Percentiles rank a stretch among this genome's conserved stretches.
Conservation (phyloP, 495 filamentous ascomycete genomes). For the Bacidia gigantensis region DNA sequence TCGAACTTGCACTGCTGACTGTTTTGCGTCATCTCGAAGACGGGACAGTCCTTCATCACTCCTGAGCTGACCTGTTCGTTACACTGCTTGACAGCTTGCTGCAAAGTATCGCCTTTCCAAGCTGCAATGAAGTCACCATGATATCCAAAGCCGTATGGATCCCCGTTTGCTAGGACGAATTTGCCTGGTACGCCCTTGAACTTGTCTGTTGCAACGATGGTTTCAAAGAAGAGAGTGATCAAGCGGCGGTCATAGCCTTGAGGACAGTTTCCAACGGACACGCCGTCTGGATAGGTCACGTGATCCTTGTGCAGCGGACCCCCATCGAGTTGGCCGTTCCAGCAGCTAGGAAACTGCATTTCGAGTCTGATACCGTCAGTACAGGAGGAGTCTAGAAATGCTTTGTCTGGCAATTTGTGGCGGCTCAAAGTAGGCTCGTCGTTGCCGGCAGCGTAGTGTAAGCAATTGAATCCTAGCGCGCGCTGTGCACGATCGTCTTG, state of each 20-base stretch:
- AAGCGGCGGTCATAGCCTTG: slow-evolving; percentile 53
- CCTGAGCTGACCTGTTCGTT: slow-evolving; percentile 30
- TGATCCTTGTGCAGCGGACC: slow-evolving; percentile 52
- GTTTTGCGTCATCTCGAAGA: slow-evolving; percentile 42
- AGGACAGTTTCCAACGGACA: slow-evolving; percentile 68
- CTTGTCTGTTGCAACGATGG: slow-evolving; percentile 63
- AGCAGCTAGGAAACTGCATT: slow-evolving; percentile 84
- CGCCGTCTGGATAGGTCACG: slow-evolving; percentile 61
- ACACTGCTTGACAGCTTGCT: slow-evolving; percentile 33
- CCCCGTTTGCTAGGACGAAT: slow-evolving; percentile 75
- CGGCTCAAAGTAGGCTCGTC: slow-evolving; percentile 63
- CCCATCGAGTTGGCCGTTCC: slow-evolving; percentile 60
- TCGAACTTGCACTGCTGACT: slow-evolving; percentile 31
- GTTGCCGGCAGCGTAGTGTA: slow-evolving; percentile 47
- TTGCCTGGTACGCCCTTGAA: slow-evolving; percentile 54
- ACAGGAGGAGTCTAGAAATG: slow-evolving; percentile 62
- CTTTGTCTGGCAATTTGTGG: slow-evolving; percentile 68
- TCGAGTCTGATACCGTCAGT: slow-evolving; percentile 65
- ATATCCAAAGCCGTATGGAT: slow-evolving; percentile 66
- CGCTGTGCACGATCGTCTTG: slow-evolving; percentile 62
- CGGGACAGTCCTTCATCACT: slow-evolving; percentile 37
- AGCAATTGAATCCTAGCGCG: slow-evolving; percentile 83
- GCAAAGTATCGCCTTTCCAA: slow-evolving; percentile 47
- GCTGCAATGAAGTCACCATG: slow-evolving; percentile 79
- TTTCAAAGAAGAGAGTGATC: slow-evolving; percentile 72